Evolutionary conservation across 768 basidiomycete genomes (phyloP).

Genomic region (Paxillus involutus): DNA sequence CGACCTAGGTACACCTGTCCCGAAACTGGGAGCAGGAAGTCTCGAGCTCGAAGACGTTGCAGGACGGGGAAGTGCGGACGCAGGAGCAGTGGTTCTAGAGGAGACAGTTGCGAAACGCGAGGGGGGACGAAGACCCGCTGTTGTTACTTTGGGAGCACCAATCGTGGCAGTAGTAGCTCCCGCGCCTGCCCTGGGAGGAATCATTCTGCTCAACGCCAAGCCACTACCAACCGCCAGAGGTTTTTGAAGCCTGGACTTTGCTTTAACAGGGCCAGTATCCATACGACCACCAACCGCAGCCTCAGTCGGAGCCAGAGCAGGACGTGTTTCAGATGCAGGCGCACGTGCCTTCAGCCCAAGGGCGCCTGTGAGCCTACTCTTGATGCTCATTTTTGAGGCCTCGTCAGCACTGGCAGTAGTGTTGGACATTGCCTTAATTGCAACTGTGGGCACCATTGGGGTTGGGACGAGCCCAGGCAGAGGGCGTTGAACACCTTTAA

Average conservation of each 20-base stretch:
- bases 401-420: too few species aligned
- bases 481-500: conserved; percentile 29
- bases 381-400: conserved; percentile 1
- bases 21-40: conserved; percentile 7
- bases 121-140: conserved; percentile 5
- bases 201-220: conserved; percentile 3
- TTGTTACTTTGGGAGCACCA: background rate
- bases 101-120: conserved; percentile 6
- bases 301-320: too few species aligned
- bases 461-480: conserved; percentile 14
- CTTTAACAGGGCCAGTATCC: background rate
- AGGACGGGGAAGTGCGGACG: conserved; percentile 8
- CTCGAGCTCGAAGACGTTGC: conserved; percentile 3
- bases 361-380: conserved; percentile 9
- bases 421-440: background rate
- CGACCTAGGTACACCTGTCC: conserved; percentile 2
- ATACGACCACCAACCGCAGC: background rate
- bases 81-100: background rate
- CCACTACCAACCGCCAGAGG: background rate
- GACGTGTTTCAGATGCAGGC: background rate
- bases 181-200: background rate
- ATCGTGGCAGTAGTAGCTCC: background rate
- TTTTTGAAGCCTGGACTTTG: conserved; percentile 6
- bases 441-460: background rate
- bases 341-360: conserved; percentile 1